Evolutionary conservation across 768 basidiomycete genomes (phyloP).

Genomic region (Phanerodontia chrysosporium): DNA sequence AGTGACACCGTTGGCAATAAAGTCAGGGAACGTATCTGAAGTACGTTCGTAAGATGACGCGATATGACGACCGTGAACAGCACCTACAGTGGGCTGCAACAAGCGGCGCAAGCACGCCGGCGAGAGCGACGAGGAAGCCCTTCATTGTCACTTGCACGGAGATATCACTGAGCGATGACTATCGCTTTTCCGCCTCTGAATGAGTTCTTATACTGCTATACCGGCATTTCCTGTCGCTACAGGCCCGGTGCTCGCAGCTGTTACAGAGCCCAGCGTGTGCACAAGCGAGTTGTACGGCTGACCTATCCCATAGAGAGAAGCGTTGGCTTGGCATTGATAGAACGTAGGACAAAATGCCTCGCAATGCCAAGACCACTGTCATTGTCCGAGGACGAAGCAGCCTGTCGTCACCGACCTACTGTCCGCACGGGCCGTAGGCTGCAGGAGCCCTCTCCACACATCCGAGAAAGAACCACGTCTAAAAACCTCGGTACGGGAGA

Average conservation of each 20-base stretch:
- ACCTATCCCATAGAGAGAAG: background rate
- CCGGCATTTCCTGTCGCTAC: background rate
- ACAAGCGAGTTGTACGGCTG: background rate
- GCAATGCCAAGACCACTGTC: background rate
- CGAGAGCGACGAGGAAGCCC: slow-evolving; percentile 12
- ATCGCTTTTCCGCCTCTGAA: too few species aligned
- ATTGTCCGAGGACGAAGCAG: background rate
- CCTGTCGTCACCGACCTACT: background rate
- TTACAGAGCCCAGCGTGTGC: background rate
- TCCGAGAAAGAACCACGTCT: background rate
- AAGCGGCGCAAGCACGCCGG: slow-evolving; percentile 11
- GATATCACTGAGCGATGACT: too few species aligned
- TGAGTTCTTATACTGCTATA: background rate
- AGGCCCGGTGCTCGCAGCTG: background rate
- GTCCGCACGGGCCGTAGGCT: too few species aligned
- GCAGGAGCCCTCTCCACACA: too few species aligned
- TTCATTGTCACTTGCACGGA: too few species aligned
- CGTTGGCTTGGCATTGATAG: background rate
- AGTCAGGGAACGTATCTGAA: slow-evolving; percentile 27
- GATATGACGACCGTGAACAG: background rate
- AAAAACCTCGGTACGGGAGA: background rate
- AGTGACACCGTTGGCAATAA: slow-evolving; percentile 20
- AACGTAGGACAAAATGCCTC: background rate
- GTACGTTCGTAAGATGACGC: background rate
- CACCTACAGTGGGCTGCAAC: slow-evolving; percentile 6